Evolutionary conservation across 768 basidiomycete genomes (phyloP), one percentile per base, ranked within the genome.

Genomic region (Sistotremastrum suecicum): DNA sequence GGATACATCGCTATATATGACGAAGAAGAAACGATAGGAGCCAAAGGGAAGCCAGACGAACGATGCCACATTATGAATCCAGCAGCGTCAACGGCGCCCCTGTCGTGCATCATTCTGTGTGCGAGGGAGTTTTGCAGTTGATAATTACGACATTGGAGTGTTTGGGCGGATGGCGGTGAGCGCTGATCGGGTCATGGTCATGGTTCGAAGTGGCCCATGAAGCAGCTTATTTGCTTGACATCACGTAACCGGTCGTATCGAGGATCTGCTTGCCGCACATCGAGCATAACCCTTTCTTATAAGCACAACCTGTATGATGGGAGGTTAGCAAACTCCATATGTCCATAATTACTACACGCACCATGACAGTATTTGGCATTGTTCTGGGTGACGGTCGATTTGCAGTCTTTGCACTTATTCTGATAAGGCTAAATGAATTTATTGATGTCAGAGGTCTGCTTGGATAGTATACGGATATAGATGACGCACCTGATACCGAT

Each of bases 361-460:
- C 86, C 82, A 71, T 90, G 86, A 55, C 87, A 90, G 62, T 85
- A 89, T 64, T 87, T 89, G 35, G 82, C 87, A 56, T 72, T 76
- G 59, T 88, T 88, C 71, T 90, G 87, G 6, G 86, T 87, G 39
- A 77, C 75, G 0, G 78, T 70, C 56, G 80, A 80, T 62, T 88
- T 88, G 58, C 87, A 90, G 55, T 87, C 86, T 62, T 83, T 89
- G 59, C 86, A 90, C 60, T 83, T 87, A 35, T 74, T 72, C 63
- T 83, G 78, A 66, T 90, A 90, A 34, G 87, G 87, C 83, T 88
- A 57, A 0, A 32, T 20, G 10, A 35, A 5, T n/a, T n/a, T n/a
- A n/a, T n/a, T n/a, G n/a, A n/a, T 20, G 12, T 38, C 28, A 28
- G 32, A 7, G 10, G 39, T 12, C 34, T 9, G 34, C 2, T 8